Percentiles rank a stretch among this genome's conserved stretches.
Evolutionary conservation across 495 filamentous ascomycete genomes (phyloP).

Genomic region (Penicillium cosmopolitanum): DNA sequence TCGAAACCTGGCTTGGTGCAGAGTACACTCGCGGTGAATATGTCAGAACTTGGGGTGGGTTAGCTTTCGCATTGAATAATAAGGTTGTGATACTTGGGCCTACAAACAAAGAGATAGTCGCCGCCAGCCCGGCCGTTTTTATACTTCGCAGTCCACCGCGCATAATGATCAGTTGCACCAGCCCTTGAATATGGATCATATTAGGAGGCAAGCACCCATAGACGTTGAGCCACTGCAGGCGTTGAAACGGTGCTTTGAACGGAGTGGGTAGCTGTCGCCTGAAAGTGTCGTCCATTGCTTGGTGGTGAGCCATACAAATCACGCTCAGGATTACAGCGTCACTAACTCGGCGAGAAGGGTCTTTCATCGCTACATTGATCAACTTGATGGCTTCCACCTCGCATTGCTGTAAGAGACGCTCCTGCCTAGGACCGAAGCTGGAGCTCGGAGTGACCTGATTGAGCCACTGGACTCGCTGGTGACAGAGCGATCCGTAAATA

Average conservation of each 20-base stretch:
- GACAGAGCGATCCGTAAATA: slow-evolving; percentile 44
- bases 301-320: slow-evolving; percentile 48
- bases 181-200: slow-evolving; percentile 40
- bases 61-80: not conserved
- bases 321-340: slow-evolving; percentile 46
- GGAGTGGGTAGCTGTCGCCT: slow-evolving; percentile 21
- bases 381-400: slow-evolving; percentile 44
- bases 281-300: slow-evolving; percentile 22
- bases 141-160: slow-evolving; percentile 42
- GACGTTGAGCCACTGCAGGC: slow-evolving; percentile 47
- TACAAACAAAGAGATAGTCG: slow-evolving; percentile 44
- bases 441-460: slow-evolving; percentile 30
- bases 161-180: slow-evolving; percentile 40
- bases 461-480: slow-evolving; percentile 42
- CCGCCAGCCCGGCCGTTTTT: slow-evolving; percentile 32
- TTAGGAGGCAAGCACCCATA: slow-evolving; percentile 45
- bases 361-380: slow-evolving; percentile 39
- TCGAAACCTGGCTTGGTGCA: slow-evolving; percentile 37
- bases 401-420: slow-evolving; percentile 32
- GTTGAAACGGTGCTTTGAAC: slow-evolving; percentile 42
- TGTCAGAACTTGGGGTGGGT: slow-evolving; percentile 35
- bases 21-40: slow-evolving; percentile 36
- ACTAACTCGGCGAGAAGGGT: slow-evolving; percentile 35
- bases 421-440: slow-evolving; percentile 30
- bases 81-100: not conserved